Evolutionary conservation across 2,329 filamentous ascomycete genomes (phyloP).

Genomic region (Macroventuria anomochaeta): DNA sequence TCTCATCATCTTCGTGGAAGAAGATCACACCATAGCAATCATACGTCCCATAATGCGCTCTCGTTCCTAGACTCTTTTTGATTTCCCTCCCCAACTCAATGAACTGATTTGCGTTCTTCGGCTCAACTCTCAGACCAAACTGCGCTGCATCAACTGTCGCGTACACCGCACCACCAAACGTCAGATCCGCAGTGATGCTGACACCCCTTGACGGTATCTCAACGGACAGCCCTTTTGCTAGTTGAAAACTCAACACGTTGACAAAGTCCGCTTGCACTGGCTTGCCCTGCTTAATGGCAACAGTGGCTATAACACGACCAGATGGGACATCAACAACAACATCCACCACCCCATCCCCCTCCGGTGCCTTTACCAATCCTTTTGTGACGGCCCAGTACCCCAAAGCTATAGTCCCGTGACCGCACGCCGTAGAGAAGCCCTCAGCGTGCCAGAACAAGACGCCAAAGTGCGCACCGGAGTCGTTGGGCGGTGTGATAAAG

Average conservation of each 20-base stretch:
- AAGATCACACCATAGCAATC: slow-evolving; percentile 19
- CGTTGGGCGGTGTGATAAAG: slow-evolving; percentile 47
- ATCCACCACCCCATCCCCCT: slow-evolving; percentile 1
- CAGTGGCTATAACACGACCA: slow-evolving; percentile 10
- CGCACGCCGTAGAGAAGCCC: slow-evolving; percentile 60
- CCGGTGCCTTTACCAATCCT: slow-evolving; percentile 6
- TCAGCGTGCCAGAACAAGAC: slow-evolving; percentile 58
- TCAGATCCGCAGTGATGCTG: background rate
- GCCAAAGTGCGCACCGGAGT: slow-evolving; percentile 59
- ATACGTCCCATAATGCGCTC: slow-evolving; percentile 11
- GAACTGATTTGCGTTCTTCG: background rate
- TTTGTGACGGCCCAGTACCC: slow-evolving; percentile 34
- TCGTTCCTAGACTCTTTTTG: slow-evolving; percentile 6
- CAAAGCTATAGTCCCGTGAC: slow-evolving; percentile 60
- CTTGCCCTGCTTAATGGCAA: slow-evolving; percentile 2
- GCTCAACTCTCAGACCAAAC: slow-evolving; percentile 9
- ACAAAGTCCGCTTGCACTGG: slow-evolving; percentile 18
- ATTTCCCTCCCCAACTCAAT: slow-evolving; percentile 12
- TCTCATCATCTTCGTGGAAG: slow-evolving; percentile 7
- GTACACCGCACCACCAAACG: slow-evolving; percentile 16
- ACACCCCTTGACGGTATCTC: background rate
- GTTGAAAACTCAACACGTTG: slow-evolving; percentile 15
- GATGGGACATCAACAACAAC: slow-evolving; percentile 21
- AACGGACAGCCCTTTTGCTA: background rate
- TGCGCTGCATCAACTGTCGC: slow-evolving; percentile 13